Base-by-base conservation (phyloP, 1,139 yeast species). In the Candida gigantensis region DNA sequence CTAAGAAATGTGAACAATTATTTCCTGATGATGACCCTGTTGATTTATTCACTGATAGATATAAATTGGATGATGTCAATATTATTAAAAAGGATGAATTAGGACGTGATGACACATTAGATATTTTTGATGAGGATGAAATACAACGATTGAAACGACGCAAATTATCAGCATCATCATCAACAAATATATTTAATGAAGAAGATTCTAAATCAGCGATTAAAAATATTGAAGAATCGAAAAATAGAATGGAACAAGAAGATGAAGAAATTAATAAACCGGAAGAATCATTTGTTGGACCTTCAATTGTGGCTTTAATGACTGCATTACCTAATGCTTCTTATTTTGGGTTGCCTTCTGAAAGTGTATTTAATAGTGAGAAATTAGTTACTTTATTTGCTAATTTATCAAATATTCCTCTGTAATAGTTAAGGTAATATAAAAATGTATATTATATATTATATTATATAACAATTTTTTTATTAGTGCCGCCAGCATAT, bases 1-100 rank as follows among this genome's bases (percentile, higher is more conserved):
- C 85, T 43, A 70, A 69, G 36, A 73, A 95, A 40, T 89, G 76
- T 55, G 68, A 73, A 28, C 82, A 79, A 43, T 62, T 73, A 29
- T 88, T 85, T 55, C 87, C 90, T 0, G 74, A 79, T 10, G 79
- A 77, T 34, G 74, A 69, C 43, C 65, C 71, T 10, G 52, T 71
- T 28, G 62, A 58, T 9, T 55, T 71, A 30, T 65, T 71, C 35
- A 58, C 65, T 32, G 71, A 70, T 46, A 56, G 85, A 30, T 79
- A 74, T 46, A 64, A 66, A 30, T 56, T 60, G 34, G 65, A 60
- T 12, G 58, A 62, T 25, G 49, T 60, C n/a, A 74, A 78, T 47
- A 67, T 73, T 24, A 69, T 79, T 21, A 62, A 64, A 20, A 55
- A 54, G 30, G 60, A 59, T 35, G 82, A 77, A 45, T 54, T 74